Evolutionary conservation across 202 grass and related monocot genomes (phyloP), one percentile per base, ranked within the genome.

Genomic region (Musa balbisiana): DNA sequence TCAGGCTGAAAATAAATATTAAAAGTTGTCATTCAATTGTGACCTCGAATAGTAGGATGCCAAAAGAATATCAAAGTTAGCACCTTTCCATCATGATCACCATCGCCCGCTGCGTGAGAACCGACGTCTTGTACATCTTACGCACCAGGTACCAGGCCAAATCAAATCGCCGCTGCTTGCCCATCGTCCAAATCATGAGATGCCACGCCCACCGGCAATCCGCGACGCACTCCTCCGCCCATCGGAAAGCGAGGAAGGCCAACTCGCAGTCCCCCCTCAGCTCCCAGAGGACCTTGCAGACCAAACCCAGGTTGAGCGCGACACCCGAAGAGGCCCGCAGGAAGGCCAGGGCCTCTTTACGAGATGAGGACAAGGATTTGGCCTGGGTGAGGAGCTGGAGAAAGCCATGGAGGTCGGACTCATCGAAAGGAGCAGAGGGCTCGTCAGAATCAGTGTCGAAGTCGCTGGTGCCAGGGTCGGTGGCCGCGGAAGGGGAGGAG

Each of bases 61-160:
- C 33, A 70, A 51, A 51, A 2, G 43, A 21, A 14, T 27, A 10
- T 17, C 3, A 27, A 56, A 55, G 13, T 29, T 73, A 15, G 11
- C 23, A 96, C 92, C 92, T 85, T 71, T 93, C 86, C 79, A 97
- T 91, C 69, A 93, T 78, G 81, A 93, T 89, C 71, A 87, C 79
- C 79, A 97, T 87, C 62, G 88, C 81, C 12, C 82, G 93, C 62
- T 76, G 71, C 51, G 93, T 89, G 27, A 93, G 86, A 78, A 93
- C 78, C 23, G 83, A 82, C 21, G 73, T 64, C 43, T 26, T 64
- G 52, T 78, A 53, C 93, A 97, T 91, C 71, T 74, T 80, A 52
- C 79, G 74, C 69, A 97, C 83, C 65, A 81, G 43, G 49, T 70
- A 52, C 67, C 67, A 70, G 67, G 67, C 49, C 43, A 70, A 51